phyloP scores from a whole-genome alignment of 371 early-diverging fungal species.

The Mortierella polycephala region DNA sequence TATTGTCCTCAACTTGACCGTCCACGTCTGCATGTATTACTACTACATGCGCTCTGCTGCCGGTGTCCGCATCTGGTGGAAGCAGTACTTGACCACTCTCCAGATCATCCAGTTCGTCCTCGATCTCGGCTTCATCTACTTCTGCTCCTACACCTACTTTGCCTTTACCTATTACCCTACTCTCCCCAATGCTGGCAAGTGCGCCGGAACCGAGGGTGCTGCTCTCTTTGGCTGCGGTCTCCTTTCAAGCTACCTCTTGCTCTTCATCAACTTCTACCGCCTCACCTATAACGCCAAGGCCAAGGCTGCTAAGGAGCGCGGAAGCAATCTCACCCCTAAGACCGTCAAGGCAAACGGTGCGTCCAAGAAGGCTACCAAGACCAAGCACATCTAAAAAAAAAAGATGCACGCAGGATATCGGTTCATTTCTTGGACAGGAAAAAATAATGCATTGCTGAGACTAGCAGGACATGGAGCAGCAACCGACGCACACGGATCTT shows the following conservation, averaged over 20 bases:
- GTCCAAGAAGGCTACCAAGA: slow-evolving; percentile 38
- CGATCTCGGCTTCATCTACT: slow-evolving; percentile 82
- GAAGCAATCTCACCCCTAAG: slow-evolving; percentile 35
- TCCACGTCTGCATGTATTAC: slow-evolving; percentile 94
- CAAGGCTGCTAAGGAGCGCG: slow-evolving; percentile 53
- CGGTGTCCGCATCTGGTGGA: slow-evolving; percentile 92
- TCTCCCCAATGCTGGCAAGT: slow-evolving; percentile 79
- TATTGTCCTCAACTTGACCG: slow-evolving; percentile 84
- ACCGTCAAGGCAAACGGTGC: slow-evolving; percentile 17
- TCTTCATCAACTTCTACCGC: slow-evolving; percentile 91
- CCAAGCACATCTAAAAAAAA: slow-evolving; percentile 55
- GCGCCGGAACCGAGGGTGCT: slow-evolving; percentile 82
- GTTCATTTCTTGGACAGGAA: no score
- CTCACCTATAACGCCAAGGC: slow-evolving; percentile 78
- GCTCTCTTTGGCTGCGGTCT: slow-evolving; percentile 86
- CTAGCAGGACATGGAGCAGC: no score
- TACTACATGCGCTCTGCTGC: slow-evolving; percentile 91
- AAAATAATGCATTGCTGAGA: no score
- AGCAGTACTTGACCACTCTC: slow-evolving; percentile 88
- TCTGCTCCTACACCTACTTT: slow-evolving; percentile 86
- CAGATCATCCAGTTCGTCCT: slow-evolving; percentile 93
- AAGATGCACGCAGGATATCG: no score
- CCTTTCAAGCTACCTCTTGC: slow-evolving; percentile 83
- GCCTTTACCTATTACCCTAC: slow-evolving; percentile 74
- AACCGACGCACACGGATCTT: no score